Percentiles rank a stretch among this genome's conserved stretches.
These are phyloP conservation scores for Litchi chinensis DNA, from an alignment of 345 rosid species.

Conservation along the genomic window DNA sequence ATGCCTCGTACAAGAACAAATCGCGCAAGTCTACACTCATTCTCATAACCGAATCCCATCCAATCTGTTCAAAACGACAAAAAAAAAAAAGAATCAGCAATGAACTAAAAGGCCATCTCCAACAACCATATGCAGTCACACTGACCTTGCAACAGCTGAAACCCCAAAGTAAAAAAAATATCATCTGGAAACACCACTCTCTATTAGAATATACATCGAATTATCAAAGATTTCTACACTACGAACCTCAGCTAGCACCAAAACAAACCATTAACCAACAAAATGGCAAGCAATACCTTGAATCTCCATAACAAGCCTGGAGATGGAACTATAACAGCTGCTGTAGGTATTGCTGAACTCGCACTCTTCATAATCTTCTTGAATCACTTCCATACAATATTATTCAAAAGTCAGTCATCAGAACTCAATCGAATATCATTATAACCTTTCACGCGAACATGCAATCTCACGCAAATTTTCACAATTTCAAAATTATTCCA, in stretches of 20 bases:
- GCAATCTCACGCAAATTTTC: too few relatives aligned
- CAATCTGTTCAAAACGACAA: slow-evolving; percentile 46
- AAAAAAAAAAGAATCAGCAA: not conserved
- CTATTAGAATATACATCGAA: not conserved
- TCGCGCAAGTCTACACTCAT: slow-evolving; percentile 84
- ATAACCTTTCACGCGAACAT: too few relatives aligned
- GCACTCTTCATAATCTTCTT: slow-evolving; percentile 51
- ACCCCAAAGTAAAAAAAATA: slow-evolving; percentile 86
- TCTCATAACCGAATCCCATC: slow-evolving; percentile 99
- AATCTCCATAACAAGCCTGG: slow-evolving; percentile 86
- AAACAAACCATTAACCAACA: not conserved
- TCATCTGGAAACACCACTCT: slow-evolving; percentile 49
- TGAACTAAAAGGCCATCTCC: not conserved
- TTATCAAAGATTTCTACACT: not conserved
- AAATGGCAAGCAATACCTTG: slow-evolving; percentile 51
- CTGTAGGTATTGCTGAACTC: slow-evolving; percentile 45
- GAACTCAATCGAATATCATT: not conserved
- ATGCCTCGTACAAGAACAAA: slow-evolving; percentile 83
- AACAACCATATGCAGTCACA: not conserved
- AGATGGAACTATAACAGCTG: slow-evolving; percentile 71
- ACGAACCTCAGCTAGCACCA: not conserved
- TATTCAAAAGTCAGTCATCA: not conserved
- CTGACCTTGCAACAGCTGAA: slow-evolving; percentile 85
- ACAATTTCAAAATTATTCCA: not conserved
- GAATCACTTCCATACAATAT: slow-evolving; percentile 33